Evolutionary conservation across 495 filamentous ascomycete species (phyloP), one percentile per base, ranked within the genome.

Genomic region (Physcia stellaris): DNA sequence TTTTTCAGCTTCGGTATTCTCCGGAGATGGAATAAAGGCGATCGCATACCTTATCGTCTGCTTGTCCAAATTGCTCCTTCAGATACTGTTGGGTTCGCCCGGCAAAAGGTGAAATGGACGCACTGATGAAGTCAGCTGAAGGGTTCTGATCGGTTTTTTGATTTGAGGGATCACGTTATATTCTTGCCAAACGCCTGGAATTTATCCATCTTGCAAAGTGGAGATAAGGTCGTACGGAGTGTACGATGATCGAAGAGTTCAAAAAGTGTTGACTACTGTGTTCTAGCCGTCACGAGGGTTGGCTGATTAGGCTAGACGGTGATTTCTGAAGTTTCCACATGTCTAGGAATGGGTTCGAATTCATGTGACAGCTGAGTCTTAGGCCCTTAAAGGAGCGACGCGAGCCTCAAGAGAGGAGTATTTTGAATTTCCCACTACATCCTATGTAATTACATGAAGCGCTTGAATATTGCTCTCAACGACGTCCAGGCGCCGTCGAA

Each of bases 21-120:
- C 32, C 30, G 9, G 30, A 35, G 19, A 40, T 51, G 22, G 24
- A 40, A 37, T 22, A 42, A 42, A 39, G 33, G 21, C 29, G 34
- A 20, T 15, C 23, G 12, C 12, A 23, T 51, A 86, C 82, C 77
- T 90, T 92, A 57, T 96, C 90, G 45, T 94, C 90, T 38, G 77
- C 86, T 54, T 94, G 86, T 39, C 90, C 90, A 33, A 95, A 70
- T 61, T 94, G 87, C 63, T 98, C 90, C 63, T 88, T 92, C 57
- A 94, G 80, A 67, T 84, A 86, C 65, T 98, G 90, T 60, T 93
- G 85, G 27, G 86, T 94, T 42, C 90, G 82, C 46, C 83, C 79
- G 47, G 86, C 84, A 52, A 93, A 94, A 19, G 90, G 90, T 46
- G 84, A 83, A 63, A 98, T 78, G 47, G 64, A 72, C 42, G 73